These are phyloP conservation scores for Gracilaria caudata DNA, from an alignment of 23 red algal genomes.

Conservation along the genomic window DNA sequence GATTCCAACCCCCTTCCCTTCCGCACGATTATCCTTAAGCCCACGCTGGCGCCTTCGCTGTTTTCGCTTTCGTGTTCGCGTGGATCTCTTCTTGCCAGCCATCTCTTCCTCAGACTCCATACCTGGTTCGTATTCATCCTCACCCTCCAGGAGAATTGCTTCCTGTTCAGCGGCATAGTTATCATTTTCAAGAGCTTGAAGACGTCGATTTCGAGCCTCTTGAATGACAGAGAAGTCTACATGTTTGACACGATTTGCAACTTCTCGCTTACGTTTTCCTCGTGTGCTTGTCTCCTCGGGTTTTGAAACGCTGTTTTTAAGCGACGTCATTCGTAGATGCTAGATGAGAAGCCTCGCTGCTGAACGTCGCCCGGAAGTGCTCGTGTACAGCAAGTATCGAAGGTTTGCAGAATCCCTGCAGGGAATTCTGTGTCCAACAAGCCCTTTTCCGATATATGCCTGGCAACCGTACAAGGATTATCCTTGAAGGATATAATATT, in stretches of 20 bases:
- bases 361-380: no score
- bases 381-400: not conserved
- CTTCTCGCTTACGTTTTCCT: slow-evolving; percentile 42
- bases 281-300: not conserved
- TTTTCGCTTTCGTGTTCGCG: slow-evolving; percentile 9
- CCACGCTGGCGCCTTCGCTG: slow-evolving; percentile 14
- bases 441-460: no score
- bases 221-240: slow-evolving; percentile 20
- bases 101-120: slow-evolving; percentile 45
- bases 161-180: slow-evolving; percentile 54
- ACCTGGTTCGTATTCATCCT: slow-evolving; percentile 59
- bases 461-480: no score
- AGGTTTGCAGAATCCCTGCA: not conserved
- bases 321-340: not conserved
- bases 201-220: slow-evolving; percentile 31
- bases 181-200: slow-evolving; percentile 52
- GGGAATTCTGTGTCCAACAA: not conserved
- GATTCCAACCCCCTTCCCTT: not conserved
- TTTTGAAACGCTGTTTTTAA: not conserved
- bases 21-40: not conserved
- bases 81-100: not conserved
- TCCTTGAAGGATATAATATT: no score
- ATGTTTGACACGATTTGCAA: slow-evolving; percentile 29
- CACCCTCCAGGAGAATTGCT: slow-evolving; percentile 27
- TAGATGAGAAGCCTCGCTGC: not conserved